A percentile compares a stretch with the other conserved stretches of the same genome.
These are phyloP conservation scores for Xylariaceae sp. DNA, from an alignment of 2,329 filamentous ascomycete species.

Conservation along the genomic window DNA sequence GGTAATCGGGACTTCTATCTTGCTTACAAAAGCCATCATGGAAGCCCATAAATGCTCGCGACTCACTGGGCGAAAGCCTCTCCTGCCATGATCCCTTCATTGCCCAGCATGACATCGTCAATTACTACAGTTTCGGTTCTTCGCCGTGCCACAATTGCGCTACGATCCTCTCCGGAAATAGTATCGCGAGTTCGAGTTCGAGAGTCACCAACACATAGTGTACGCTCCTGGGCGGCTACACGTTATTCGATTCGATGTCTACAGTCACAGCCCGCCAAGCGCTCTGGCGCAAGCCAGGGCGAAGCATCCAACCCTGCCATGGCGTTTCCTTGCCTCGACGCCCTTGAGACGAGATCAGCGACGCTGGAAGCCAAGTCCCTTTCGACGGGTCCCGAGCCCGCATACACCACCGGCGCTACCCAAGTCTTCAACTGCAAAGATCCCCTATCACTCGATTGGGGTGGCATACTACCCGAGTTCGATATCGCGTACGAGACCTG, in stretches of 20 bases:
- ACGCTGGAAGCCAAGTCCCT: constrained; percentile 64
- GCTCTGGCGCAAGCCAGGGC: constrained; percentile 17
- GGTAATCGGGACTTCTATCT: too few species aligned
- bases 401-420: constrained; percentile 88
- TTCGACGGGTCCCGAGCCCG: constrained; percentile 80
- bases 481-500: constrained; percentile 91
- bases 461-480: constrained; percentile 84
- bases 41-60: background rate
- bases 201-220: constrained; percentile 4
- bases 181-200: constrained; percentile 7
- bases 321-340: constrained; percentile 86
- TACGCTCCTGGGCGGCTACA: background rate
- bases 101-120: constrained; percentile 19
- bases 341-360: constrained; percentile 72
- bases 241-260: constrained; percentile 15
- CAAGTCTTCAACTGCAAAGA: constrained; percentile 69
- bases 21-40: background rate
- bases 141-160: constrained; percentile 18
- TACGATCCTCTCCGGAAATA: constrained; percentile 7
- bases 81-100: background rate
- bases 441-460: constrained; percentile 86
- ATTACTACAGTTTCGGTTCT: constrained; percentile 17
- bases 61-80: background rate
- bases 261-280: constrained; percentile 21
- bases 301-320: constrained; percentile 75